Percentiles rank a stretch among this genome's conserved stretches.
phyloP scores from a whole-genome alignment of 768 basidiomycete species.

The Omphalotus guepiniiformis region DNA sequence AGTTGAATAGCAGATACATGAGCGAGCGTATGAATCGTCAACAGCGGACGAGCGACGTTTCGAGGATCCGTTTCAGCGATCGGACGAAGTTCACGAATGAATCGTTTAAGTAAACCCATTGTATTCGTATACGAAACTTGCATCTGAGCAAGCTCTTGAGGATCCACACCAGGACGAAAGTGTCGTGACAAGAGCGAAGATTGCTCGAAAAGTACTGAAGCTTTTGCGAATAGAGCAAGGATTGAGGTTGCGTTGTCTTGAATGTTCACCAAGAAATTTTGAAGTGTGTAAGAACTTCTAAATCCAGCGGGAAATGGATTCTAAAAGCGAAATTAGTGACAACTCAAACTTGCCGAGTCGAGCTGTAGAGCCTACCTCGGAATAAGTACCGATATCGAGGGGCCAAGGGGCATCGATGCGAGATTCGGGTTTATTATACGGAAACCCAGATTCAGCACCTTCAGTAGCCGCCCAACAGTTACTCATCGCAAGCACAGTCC shows the following conservation, averaged over 20 bases:
- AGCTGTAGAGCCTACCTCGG: no score
- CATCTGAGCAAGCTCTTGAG: background rate
- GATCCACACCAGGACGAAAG: slow-evolving; percentile 10
- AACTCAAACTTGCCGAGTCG: no score
- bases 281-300: slow-evolving; percentile 11
- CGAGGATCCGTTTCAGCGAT: background rate
- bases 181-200: slow-evolving; percentile 9
- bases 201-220: slow-evolving; percentile 14
- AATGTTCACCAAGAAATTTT: slow-evolving; percentile 12
- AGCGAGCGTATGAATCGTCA: slow-evolving; percentile 12
- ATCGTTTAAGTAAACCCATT: slow-evolving; percentile 8
- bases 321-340: no score
- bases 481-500: slow-evolving; percentile 32
- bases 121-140: slow-evolving; percentile 8
- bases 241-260: slow-evolving; percentile 12
- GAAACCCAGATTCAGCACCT: slow-evolving; percentile 1
- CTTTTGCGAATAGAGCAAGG: slow-evolving; percentile 14
- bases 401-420: slow-evolving; percentile 35
- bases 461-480: slow-evolving; percentile 36
- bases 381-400: slow-evolving; percentile 30
- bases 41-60: background rate
- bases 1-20: slow-evolving; percentile 13
- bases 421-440: no score
- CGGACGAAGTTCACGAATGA: slow-evolving; percentile 7
- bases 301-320: background rate